A percentile compares a stretch with the other conserved stretches of the same genome.
Conservation (phyloP, 805 yeast genomes). For the Candida stauntonica region DNA sequence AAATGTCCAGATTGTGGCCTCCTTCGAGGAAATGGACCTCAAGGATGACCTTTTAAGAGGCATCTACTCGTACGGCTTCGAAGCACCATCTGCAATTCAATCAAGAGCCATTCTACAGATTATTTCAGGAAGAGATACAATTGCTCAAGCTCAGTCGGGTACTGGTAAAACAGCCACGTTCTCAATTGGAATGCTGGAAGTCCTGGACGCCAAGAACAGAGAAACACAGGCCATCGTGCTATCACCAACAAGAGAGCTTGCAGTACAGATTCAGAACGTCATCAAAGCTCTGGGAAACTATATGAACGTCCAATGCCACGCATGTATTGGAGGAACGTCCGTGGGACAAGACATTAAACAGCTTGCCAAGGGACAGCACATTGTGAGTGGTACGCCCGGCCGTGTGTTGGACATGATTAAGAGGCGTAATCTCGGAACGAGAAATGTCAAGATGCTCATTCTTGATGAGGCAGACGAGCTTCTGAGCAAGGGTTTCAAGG, state of each 20-base stretch:
- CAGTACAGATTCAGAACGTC: constrained; percentile 87
- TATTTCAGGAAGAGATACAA: constrained; percentile 88
- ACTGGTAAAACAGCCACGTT: constrained; percentile 99
- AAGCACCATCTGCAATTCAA: constrained; percentile 95
- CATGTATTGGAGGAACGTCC: constrained; percentile 91
- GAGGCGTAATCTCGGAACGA: constrained; percentile 69
- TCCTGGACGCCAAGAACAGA: constrained; percentile 64
- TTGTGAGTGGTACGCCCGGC: constrained; percentile 97
- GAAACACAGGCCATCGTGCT: constrained; percentile 86
- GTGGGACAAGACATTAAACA: constrained; percentile 77
- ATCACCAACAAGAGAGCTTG: constrained; percentile 96
- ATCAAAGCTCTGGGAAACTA: constrained; percentile 82
- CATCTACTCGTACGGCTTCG: constrained; percentile 88
- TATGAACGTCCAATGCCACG: constrained; percentile 81
- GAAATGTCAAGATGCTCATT: constrained; percentile 79
- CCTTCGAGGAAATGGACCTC: constrained; percentile 76
- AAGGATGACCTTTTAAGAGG: constrained; percentile 60
- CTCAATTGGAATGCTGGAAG: constrained; percentile 89
- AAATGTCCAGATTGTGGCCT: constrained; percentile 45
- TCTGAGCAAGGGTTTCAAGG: constrained; percentile 89
- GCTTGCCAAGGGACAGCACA: constrained; percentile 76
- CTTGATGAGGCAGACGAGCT: constrained; percentile 97
- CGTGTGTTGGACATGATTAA: constrained; percentile 89
- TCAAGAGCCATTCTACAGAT: constrained; percentile 96
- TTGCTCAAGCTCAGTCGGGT: constrained; percentile 99